phyloP scores from a whole-genome alignment of 768 basidiomycete genomes.

The Candolleomyces aberdarensis region DNA sequence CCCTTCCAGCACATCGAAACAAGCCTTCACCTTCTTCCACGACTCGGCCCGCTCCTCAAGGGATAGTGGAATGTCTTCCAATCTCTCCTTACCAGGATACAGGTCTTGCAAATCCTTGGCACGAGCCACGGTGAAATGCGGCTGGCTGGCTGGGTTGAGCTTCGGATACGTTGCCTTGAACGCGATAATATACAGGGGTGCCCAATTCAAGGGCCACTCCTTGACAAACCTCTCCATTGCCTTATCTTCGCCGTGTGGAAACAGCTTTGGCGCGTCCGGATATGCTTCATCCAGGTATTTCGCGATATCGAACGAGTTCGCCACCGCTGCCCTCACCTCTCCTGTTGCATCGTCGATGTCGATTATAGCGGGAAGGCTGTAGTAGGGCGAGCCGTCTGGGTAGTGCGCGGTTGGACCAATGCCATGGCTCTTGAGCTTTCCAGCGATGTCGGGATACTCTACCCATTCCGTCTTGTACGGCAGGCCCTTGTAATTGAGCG shows the following conservation, averaged over 20 bases:
- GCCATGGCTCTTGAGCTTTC: conserved; percentile 30
- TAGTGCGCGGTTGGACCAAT: conserved; percentile 31
- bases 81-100: neutral
- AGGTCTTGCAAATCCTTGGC: conserved; percentile 2
- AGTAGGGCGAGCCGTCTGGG: conserved; percentile 28
- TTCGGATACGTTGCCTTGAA: neutral
- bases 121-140: neutral
- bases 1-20: conserved; percentile 4
- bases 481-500: conserved; percentile 33
- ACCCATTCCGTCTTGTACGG: conserved; percentile 48
- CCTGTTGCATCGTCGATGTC: conserved; percentile 47
- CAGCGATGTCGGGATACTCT: conserved; percentile 48
- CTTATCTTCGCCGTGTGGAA: conserved; percentile 17
- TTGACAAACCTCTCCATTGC: neutral
- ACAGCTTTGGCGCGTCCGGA: conserved; percentile 36
- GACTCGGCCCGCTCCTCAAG: neutral
- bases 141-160: neutral
- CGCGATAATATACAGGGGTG: neutral
- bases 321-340: conserved; percentile 17
- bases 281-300: conserved; percentile 50
- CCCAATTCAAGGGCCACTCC: neutral
- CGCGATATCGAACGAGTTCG: conserved; percentile 46
- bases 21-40: conserved; percentile 5
- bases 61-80: conserved; percentile 1
- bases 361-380: conserved; percentile 50